Percentiles rank a stretch among this genome's conserved stretches.
Conservation (phyloP, 73 alveolate genomes). For the Urostyla sp. region DNA sequence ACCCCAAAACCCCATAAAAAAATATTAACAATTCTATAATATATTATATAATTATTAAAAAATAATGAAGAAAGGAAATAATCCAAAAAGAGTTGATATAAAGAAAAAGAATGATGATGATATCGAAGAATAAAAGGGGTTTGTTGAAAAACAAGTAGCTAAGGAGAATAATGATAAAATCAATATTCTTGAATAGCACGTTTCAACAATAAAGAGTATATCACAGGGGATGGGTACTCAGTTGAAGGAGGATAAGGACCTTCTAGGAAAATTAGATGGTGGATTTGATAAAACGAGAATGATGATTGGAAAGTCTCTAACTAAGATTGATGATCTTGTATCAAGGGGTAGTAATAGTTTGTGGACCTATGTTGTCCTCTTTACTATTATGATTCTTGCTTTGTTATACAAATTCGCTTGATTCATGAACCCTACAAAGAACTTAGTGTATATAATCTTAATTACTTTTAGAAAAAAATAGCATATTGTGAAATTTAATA, state of each 20-base stretch:
- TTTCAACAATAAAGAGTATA: slow-evolving; percentile 27
- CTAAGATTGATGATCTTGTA: slow-evolving; percentile 20
- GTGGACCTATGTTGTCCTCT: slow-evolving; percentile 48
- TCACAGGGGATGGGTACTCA: slow-evolving; percentile 1
- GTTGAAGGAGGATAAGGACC: slow-evolving; percentile 9
- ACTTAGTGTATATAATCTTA: too few species aligned
- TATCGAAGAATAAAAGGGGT: neutral
- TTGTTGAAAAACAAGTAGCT: neutral
- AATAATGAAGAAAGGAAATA: too few species aligned
- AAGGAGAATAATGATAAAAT: slow-evolving; percentile 19
- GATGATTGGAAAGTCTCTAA: slow-evolving; percentile 15
- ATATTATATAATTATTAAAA: too few species aligned
- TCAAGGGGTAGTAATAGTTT: slow-evolving; percentile 41
- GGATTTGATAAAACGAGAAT: slow-evolving; percentile 27
- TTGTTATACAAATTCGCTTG: slow-evolving; percentile 27
- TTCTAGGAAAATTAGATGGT: neutral
- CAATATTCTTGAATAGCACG: slow-evolving; percentile 13
- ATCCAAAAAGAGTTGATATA: too few species aligned
- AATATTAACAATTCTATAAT: too few species aligned
- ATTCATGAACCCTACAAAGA: too few species aligned
- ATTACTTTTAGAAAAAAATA: too few species aligned
- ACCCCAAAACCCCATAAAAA: too few species aligned
- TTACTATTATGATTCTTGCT: slow-evolving; percentile 9
- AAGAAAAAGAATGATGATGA: slow-evolving; percentile 31
- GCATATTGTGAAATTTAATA: too few species aligned